Percentiles rank a stretch among this genome's conserved stretches.
phyloP scores from a whole-genome alignment of 1,284 basidiomycete genomes.

The Ceratobasidium sp. region DNA sequence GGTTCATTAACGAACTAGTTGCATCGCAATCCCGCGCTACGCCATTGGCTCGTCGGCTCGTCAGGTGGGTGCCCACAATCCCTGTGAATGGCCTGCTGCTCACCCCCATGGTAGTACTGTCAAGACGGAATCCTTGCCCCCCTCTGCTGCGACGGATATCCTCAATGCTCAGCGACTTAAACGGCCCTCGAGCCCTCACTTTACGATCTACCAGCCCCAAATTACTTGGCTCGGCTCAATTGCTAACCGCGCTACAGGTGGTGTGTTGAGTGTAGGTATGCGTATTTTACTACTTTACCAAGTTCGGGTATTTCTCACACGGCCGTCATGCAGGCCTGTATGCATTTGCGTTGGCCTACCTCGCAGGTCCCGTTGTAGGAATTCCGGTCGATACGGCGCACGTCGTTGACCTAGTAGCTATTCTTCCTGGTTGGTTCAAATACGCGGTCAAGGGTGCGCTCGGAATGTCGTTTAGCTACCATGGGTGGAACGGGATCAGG shows the following conservation, averaged over 20 bases:
- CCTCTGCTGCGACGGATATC: slow-evolving; percentile 65
- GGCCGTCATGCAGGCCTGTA: slow-evolving; percentile 70
- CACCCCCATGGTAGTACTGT: slow-evolving; percentile 5
- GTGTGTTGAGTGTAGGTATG: slow-evolving; percentile 76
- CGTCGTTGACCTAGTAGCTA: slow-evolving; percentile 72
- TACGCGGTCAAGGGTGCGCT: slow-evolving; percentile 74
- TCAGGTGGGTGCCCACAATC: slow-evolving; percentile 1
- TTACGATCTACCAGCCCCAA: slow-evolving; percentile 96
- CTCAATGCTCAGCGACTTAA: slow-evolving; percentile 84
- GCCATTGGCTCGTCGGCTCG: slow-evolving; percentile 30
- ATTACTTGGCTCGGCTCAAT: slow-evolving; percentile 88
- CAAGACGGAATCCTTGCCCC: slow-evolving; percentile 59
- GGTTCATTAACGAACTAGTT: background rate
- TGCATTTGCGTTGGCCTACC: slow-evolving; percentile 85
- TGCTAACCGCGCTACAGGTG: slow-evolving; percentile 83
- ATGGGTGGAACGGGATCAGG: slow-evolving; percentile 87
- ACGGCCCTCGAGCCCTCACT: slow-evolving; percentile 89
- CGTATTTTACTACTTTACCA: slow-evolving; percentile 46
- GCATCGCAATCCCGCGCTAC: slow-evolving; percentile 31
- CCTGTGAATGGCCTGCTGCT: background rate
- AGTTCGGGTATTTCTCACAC: slow-evolving; percentile 11
- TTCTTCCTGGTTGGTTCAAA: slow-evolving; percentile 76
- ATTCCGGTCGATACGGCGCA: slow-evolving; percentile 74
- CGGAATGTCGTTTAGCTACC: slow-evolving; percentile 86
- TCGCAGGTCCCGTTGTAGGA: slow-evolving; percentile 73